Base-by-base conservation (phyloP, 1,284 basidiomycete genomes). In the Trametes sp. region DNA sequence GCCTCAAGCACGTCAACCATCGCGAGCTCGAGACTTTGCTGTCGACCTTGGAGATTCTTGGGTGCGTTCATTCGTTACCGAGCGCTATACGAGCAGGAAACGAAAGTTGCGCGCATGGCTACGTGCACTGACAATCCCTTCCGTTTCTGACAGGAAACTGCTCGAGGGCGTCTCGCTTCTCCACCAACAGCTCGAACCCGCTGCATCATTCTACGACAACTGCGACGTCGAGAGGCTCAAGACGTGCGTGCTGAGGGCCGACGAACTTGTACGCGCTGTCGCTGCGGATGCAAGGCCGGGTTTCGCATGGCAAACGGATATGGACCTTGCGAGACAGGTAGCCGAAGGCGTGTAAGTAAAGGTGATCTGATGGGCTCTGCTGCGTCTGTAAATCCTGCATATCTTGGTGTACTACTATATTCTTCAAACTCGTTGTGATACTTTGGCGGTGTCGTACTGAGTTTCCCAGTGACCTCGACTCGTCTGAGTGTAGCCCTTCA, bases 11-110 rank as follows among this genome's bases (percentile, higher is more conserved):
- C 9, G 76, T 69, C 23, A 52, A 66, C 10, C 74, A 79, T 36
- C 33, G 65, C 10, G 70, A 74, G 66, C 68, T 78, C 16, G 77
- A 83, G 57, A 73, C 73, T 31, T 54, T 79, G 5, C 73, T 73
- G 13, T 70, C 67, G 28, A 71, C 69, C 3, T n/a, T 66, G 26
- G 57, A 66, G 8, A 31, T 36, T 21, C 51, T 59, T n/a, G 53
- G 45, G 65, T 66, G n/a, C 36, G 64, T 61, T 11, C 9, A 35
- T 24, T 26, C 54, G 14, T 23, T 7, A 9, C 5, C 13, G 31
- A 2, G 48, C 38, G 45, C 24, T 14, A 9, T 11, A 11, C 24
- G 6, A 9, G 24, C 24, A 28, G 2, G 4, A 8, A 28, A 11
- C 31, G 3, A 23, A 35, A 6, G 14, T 21, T n/a, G n/a, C n/a